phyloP scores from a whole-genome alignment of 2,329 filamentous ascomycete species.

The Corynespora cassiicola region DNA sequence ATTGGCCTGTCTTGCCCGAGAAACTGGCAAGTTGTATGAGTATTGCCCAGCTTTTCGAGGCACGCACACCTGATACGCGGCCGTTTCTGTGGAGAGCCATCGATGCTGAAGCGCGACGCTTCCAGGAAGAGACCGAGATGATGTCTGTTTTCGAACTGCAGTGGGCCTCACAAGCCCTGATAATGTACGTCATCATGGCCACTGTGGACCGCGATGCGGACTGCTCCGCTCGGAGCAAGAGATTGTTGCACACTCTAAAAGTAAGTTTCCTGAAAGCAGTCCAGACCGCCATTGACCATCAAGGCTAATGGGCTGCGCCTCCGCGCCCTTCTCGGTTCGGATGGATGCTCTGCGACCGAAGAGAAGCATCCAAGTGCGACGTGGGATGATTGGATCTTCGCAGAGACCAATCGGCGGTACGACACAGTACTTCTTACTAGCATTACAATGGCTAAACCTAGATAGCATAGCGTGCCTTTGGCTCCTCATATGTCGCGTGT shows the following conservation, averaged over 20 bases:
- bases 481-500: conserved; percentile 2
- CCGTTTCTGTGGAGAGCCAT: conserved; percentile 1
- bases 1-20: not conserved
- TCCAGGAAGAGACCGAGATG: not conserved
- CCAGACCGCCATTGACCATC: no score
- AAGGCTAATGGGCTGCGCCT: no score
- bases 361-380: no score
- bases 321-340: no score
- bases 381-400: no score
- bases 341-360: no score
- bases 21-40: conserved; percentile 4
- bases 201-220: not conserved
- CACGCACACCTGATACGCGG: not conserved
- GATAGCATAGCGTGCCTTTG: conserved; percentile 2
- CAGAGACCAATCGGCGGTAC: no score
- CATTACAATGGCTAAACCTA: no score
- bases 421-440: no score
- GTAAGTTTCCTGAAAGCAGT: no score
- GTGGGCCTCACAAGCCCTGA: conserved; percentile 1
- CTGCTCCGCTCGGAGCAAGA: no score
- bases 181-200: conserved; percentile 2
- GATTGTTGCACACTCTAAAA: no score
- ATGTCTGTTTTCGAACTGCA: not conserved
- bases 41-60: conserved; percentile 2
- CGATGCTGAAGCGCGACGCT: conserved; percentile 1